These are phyloP conservation scores for Clonostachys sp. DNA, from an alignment of 2,329 filamentous ascomycete genomes.

Conservation along the genomic window DNA sequence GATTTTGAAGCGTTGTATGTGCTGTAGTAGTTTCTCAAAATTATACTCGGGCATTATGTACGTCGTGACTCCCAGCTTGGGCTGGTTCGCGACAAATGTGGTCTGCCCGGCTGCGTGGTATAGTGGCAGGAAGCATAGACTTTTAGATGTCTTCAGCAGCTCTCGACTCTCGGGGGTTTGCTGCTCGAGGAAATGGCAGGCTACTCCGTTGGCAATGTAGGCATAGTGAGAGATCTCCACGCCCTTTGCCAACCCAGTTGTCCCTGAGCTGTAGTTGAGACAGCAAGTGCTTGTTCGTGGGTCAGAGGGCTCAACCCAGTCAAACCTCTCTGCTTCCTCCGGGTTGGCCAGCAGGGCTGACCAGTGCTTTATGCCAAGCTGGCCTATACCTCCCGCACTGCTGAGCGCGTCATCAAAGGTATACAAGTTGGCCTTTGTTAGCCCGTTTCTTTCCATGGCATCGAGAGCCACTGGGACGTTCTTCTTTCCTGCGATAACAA, in stretches of 20 bases:
- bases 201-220: slow-evolving; percentile 63
- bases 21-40: slow-evolving; percentile 65
- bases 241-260: slow-evolving; percentile 79
- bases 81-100: slow-evolving; percentile 57
- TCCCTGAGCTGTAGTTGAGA: slow-evolving; percentile 77
- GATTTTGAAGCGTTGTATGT: slow-evolving; percentile 65
- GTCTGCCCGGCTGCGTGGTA: slow-evolving; percentile 74
- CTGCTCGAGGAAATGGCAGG: slow-evolving; percentile 7
- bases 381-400: not conserved
- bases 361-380: slow-evolving; percentile 47
- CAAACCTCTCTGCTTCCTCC: slow-evolving; percentile 49
- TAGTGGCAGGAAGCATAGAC: slow-evolving; percentile 60
- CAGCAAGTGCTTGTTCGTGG: slow-evolving; percentile 53
- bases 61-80: slow-evolving; percentile 53
- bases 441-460: slow-evolving; percentile 47
- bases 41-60: slow-evolving; percentile 80
- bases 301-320: slow-evolving; percentile 55
- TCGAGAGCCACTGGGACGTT: slow-evolving; percentile 60
- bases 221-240: slow-evolving; percentile 75
- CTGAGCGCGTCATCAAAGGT: not conserved
- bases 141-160: slow-evolving; percentile 31
- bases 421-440: too few relatives aligned
- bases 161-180: slow-evolving; percentile 40
- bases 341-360: slow-evolving; percentile 50
- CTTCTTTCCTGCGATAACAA: slow-evolving; percentile 57